phyloP scores from a whole-genome alignment of 139 green algal genomes.

The Closterium sp. region DNA sequence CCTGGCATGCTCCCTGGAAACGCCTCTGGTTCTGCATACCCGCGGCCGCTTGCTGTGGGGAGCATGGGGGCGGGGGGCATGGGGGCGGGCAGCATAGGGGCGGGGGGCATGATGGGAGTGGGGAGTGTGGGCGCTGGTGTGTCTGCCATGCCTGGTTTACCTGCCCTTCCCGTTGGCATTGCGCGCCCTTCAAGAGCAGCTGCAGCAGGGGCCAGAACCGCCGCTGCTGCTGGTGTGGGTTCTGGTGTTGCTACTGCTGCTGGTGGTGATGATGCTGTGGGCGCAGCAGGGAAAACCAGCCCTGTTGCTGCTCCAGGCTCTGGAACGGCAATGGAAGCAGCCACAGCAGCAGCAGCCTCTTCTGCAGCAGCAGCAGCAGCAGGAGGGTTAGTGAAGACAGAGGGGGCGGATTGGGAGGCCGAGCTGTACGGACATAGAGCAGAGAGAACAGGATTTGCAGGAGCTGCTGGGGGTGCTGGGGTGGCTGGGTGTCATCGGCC shows the following conservation, averaged over 20 bases:
- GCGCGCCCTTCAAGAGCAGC: not conserved
- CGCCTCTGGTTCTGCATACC: not conserved
- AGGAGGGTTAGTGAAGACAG: not conserved
- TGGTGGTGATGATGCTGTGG: not conserved
- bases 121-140: not conserved
- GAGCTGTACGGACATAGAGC: not conserved
- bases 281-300: not conserved
- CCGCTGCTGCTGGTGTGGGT: not conserved
- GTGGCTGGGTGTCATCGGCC: not conserved
- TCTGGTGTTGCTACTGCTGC: not conserved
- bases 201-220: not conserved
- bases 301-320: not conserved
- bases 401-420: not conserved
- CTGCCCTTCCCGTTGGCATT: not conserved
- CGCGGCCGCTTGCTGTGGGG: not conserved
- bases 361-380: not conserved
- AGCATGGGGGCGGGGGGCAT: not conserved
- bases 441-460: not conserved
- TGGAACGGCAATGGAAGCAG: not conserved
- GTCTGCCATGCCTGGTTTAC: not conserved
- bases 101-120: no score
- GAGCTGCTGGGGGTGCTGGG: not conserved
- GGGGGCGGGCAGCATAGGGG: not conserved
- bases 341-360: no score
- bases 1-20: not conserved